Base-by-base conservation (phyloP, 139 green algal genomes). In the Chlorella sp. region DNA sequence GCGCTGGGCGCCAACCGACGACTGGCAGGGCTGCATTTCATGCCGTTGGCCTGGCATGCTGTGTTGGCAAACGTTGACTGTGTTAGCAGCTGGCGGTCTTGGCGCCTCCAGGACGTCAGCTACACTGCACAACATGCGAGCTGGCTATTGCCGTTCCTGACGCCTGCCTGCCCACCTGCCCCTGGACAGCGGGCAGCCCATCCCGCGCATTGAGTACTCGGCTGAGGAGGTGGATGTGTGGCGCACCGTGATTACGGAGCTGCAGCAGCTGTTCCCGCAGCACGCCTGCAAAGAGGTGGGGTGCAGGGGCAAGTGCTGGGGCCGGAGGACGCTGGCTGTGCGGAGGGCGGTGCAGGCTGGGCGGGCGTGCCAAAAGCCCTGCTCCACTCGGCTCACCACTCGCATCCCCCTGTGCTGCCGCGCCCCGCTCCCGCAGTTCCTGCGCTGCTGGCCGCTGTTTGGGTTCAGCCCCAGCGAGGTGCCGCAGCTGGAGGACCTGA, bases 401-500 rank as follows among this genome's bases (percentile, higher is more conserved):
- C 20, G 11, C 34, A 38, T 24, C 41, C 11, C 30, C 13, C 41
- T 56, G 3, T 19, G 3, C 24, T 48, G 19, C 74, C 32, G n/a
- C 24, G 1, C 38, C 36, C n/a, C 24, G 4, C 34, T 0, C 30
- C 41, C 22, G 77, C 77, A 93, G 82, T 95, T 90, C 68, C 76
- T 91, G 68, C 38, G 38, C 40, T 85, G 84, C 38, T 86, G 93
- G 8, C 84, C 88, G 2, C 73, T 93, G 43, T 95, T 98, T 73
- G 83, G 88, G n/a, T 98, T 98, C 88, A 85, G 64, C 13, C 79
- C 85, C 0, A 85, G 92, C 44, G 60, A 85, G 32, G 84, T 98
- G 17, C 95, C 95, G 0, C 95, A 98, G 91, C 90, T 98, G 30
- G 77, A 96, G 67, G 95, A 98, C 76, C 75, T 98, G 32, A 74